Base-by-base conservation (phyloP, 306 rosid species). In the Vachellia pachyceras region DNA sequence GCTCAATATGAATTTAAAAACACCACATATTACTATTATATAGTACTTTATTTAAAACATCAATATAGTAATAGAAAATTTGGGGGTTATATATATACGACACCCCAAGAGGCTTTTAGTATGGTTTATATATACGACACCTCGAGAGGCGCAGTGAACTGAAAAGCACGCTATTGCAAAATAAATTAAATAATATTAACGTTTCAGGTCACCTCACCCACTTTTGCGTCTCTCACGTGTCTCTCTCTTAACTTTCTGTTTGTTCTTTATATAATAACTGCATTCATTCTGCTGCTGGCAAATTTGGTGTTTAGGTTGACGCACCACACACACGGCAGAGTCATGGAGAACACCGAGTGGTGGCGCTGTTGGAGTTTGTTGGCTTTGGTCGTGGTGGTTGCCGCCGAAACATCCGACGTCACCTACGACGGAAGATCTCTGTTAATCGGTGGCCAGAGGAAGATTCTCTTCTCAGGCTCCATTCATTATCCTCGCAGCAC, bases 401-500 rank as follows among this genome's bases (percentile, higher is more conserved):
- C 33, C 25, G 61, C 15, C 11, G 45, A 41, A 67, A 44, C 5
- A 55, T 77, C 75, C 61, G 77, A 80, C 12, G 94, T 91, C 0
- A 88, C 86, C 13, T 92, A 91, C 37, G 94, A 94, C 46, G 91
- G 97, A 77, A 90, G 98, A 68, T 92, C 98, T 75, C 94, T 94
- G n/a, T 85, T 92, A 75, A 83, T 94, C 36, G 71, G 82, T 49
- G 98, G 94, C 36, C 79, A 86, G 4, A 84, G 97, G 64, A 83
- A 80, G 22, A 52, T 94, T 49, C 91, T 94, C 12, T 91, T 94
- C 81, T 92, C 98, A 0, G 97, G 97, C 79, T 94, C 94, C 1
- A 91, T 94, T 80, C 98, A 94, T 52, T 94, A 94, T 82, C 94
- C 97, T 74, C 96, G 98, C 49, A 92, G 97, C 81, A 91, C 97